Conservation (phyloP, 371 early-diverging fungal species). For the Mycotypha africana region DNA sequence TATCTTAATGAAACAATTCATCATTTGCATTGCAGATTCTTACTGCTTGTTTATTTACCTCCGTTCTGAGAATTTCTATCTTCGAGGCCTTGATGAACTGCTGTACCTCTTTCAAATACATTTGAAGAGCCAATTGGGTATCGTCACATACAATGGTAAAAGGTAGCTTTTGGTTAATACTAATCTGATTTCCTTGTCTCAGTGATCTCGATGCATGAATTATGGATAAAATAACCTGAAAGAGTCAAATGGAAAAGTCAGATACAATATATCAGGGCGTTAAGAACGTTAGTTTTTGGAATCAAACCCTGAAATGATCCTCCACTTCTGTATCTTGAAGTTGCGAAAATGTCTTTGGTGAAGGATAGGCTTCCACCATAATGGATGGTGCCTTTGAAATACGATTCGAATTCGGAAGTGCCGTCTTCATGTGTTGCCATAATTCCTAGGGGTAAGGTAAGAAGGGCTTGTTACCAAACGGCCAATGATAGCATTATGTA, state of each 20-base stretch:
- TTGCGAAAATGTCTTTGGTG: constrained; percentile 17
- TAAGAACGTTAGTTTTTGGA: no score
- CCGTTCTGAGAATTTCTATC: neutral
- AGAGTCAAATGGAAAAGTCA: constrained; percentile 1
- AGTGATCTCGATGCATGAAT: constrained; percentile 63
- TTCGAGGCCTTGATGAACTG: constrained; percentile 42
- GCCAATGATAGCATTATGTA: constrained; percentile 1
- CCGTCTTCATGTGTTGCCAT: constrained; percentile 49
- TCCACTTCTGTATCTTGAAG: constrained; percentile 45
- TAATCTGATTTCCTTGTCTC: constrained; percentile 58
- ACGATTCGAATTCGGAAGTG: constrained; percentile 6
- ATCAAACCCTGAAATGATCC: constrained; percentile 46
- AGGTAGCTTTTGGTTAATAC: constrained; percentile 43
- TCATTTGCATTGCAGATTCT: no score
- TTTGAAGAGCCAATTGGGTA: constrained; percentile 22
- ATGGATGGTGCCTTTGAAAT: constrained; percentile 30
- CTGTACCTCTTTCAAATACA: constrained; percentile 38
- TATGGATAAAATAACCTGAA: constrained; percentile 42
- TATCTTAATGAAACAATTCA: no score
- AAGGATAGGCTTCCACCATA: constrained; percentile 55
- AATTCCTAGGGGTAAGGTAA: constrained; percentile 43
- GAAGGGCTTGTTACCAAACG: no score
- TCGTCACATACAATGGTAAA: constrained; percentile 47
- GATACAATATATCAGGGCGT: neutral
- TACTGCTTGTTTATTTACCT: no score